phyloP scores from a whole-genome alignment of 129 eudicot genomes.

The Scalesia atractyloides region DNA sequence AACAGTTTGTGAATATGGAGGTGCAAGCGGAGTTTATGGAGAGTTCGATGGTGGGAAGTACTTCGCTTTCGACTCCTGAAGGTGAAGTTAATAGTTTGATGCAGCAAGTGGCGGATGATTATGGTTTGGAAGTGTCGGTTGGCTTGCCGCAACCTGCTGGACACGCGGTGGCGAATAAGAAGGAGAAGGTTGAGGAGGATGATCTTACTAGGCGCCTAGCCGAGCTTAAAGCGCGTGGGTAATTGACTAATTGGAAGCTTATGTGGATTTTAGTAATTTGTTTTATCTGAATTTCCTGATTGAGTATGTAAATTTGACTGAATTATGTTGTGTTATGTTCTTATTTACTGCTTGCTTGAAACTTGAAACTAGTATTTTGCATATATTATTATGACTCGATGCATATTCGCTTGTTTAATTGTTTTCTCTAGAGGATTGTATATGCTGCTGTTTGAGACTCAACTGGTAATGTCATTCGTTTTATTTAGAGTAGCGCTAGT shows the following conservation, averaged over 20 bases:
- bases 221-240: slow-evolving; percentile 88
- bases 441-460: neutral
- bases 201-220: slow-evolving; percentile 82
- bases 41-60: slow-evolving; percentile 91
- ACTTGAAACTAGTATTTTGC: slow-evolving; percentile 3
- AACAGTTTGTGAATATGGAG: slow-evolving; percentile 90
- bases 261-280: neutral
- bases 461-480: neutral
- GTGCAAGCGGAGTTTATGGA: slow-evolving; percentile 96
- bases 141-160: slow-evolving; percentile 90
- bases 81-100: slow-evolving; percentile 84
- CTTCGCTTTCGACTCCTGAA: slow-evolving; percentile 83
- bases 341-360: slow-evolving; percentile 4
- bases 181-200: slow-evolving; percentile 84
- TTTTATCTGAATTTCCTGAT: slow-evolving; percentile 22
- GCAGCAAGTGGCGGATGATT: slow-evolving; percentile 99
- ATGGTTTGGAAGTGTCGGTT: slow-evolving; percentile 85
- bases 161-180: slow-evolving; percentile 53
- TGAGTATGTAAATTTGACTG: slow-evolving; percentile 34
- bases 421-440: neutral
- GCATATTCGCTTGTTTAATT: slow-evolving; percentile 9
- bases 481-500: neutral
- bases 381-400: neutral
- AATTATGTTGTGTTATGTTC: slow-evolving; percentile 6
- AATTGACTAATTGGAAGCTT: neutral